phyloP scores from a whole-genome alignment of 257 asterid genomes.

The Fraxinus cuspidata region DNA sequence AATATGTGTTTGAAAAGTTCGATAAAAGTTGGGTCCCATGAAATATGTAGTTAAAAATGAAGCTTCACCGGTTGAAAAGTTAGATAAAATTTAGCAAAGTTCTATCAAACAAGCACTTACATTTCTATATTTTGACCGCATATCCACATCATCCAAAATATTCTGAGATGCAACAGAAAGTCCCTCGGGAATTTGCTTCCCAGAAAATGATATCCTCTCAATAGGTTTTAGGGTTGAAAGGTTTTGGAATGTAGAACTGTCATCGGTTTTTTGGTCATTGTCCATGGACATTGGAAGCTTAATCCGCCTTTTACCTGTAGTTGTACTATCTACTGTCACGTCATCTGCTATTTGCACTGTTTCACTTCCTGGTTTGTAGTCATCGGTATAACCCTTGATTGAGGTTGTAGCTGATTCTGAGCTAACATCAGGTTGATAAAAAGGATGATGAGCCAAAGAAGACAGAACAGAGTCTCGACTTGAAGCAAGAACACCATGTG shows the following conservation, averaged over 20 bases:
- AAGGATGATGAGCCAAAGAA: constrained; percentile 73
- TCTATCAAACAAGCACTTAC: constrained; percentile 34
- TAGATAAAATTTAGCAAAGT: too few species aligned
- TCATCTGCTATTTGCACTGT: constrained; percentile 84
- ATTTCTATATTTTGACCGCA: constrained; percentile 51
- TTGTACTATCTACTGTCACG: constrained; percentile 76
- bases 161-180: constrained; percentile 43
- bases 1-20: too few species aligned
- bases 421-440: constrained; percentile 79
- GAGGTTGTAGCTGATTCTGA: constrained; percentile 98
- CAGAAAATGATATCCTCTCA: constrained; percentile 61
- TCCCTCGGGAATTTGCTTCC: constrained; percentile 77
- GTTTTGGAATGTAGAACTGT: constrained; percentile 70
- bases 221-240: constrained; percentile 41
- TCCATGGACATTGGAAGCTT: constrained; percentile 58
- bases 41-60: too few species aligned
- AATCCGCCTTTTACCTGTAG: constrained; percentile 72
- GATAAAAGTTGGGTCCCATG: too few species aligned
- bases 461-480: constrained; percentile 74
- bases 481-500: constrained; percentile 81
- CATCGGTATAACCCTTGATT: constrained; percentile 65
- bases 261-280: constrained; percentile 75
- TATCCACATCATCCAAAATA: constrained; percentile 56
- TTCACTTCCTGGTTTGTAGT: constrained; percentile 75
- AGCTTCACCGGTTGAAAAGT: too few species aligned